These are phyloP conservation scores for Mortierella alpina DNA, from an alignment of 192 early-diverging fungal species.

Conservation along the genomic window DNA sequence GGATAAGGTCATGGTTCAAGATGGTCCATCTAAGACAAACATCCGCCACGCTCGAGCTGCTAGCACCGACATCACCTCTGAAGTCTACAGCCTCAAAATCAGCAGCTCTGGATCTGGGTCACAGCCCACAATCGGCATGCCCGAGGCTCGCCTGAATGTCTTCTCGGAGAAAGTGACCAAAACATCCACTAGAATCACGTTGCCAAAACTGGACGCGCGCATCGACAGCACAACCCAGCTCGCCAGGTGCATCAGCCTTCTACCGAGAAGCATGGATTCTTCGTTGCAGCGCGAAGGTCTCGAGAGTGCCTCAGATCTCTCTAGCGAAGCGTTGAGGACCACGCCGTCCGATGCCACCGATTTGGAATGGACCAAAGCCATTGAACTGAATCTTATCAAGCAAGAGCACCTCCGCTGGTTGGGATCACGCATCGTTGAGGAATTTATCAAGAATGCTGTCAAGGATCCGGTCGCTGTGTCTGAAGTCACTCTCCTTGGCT, in stretches of 20 bases:
- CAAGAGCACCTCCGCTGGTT: background rate
- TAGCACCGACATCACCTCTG: background rate
- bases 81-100: background rate
- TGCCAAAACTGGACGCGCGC: background rate
- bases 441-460: no score
- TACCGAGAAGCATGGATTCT: background rate
- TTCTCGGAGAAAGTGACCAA: background rate
- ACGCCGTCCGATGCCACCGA: background rate
- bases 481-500: no score
- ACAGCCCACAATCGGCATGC: background rate
- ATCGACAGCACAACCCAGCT: slow-evolving; percentile 3
- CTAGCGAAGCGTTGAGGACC: background rate
- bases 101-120: background rate
- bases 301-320: background rate
- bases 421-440: no score
- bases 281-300: background rate
- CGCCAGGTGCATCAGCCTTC: background rate
- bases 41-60: background rate
- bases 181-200: background rate
- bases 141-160: background rate
- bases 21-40: background rate
- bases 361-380: background rate
- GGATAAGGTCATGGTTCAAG: background rate
- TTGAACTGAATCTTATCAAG: background rate
- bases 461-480: no score